These are phyloP conservation scores for Beauveria rudraprayagi DNA, from an alignment of 2,329 filamentous ascomycete genomes.

Conservation along the genomic window DNA sequence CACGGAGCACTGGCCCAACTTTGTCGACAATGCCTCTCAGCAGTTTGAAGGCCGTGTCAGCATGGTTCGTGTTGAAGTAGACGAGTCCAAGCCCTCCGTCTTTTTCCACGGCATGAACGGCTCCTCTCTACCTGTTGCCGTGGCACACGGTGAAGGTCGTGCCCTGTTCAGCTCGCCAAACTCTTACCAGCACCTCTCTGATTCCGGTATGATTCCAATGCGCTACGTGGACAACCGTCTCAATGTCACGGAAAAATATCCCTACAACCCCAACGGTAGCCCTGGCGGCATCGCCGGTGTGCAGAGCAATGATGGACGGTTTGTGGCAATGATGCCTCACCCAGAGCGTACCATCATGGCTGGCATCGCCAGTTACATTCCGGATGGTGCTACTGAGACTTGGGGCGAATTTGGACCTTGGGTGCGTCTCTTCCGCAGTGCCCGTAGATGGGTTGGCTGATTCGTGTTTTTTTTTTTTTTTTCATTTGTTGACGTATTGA, in stretches of 20 bases:
- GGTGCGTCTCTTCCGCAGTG: constrained; percentile 79
- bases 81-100: constrained; percentile 53
- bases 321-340: constrained; percentile 88
- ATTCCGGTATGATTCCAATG: constrained; percentile 64
- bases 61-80: constrained; percentile 70
- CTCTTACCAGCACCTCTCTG: constrained; percentile 46
- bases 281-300: constrained; percentile 76
- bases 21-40: constrained; percentile 74
- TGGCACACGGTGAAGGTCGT: constrained; percentile 85
- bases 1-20: constrained; percentile 74
- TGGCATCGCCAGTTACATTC: constrained; percentile 69
- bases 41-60: constrained; percentile 85
- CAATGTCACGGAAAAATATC: constrained; percentile 71
- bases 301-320: constrained; percentile 66
- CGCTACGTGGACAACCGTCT: constrained; percentile 75
- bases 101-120: constrained; percentile 87
- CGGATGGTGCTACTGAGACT: constrained; percentile 45
- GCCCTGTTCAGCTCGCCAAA: constrained; percentile 58
- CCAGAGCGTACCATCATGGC: constrained; percentile 82
- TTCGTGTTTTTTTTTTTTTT: not conserved
- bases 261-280: constrained; percentile 80
- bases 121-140: constrained; percentile 73
- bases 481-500: not conserved
- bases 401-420: constrained; percentile 83
- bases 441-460: constrained; percentile 75